Evolutionary conservation across 2,329 filamentous ascomycete species (phyloP).

Genomic region (Gyromitra esculenta): DNA sequence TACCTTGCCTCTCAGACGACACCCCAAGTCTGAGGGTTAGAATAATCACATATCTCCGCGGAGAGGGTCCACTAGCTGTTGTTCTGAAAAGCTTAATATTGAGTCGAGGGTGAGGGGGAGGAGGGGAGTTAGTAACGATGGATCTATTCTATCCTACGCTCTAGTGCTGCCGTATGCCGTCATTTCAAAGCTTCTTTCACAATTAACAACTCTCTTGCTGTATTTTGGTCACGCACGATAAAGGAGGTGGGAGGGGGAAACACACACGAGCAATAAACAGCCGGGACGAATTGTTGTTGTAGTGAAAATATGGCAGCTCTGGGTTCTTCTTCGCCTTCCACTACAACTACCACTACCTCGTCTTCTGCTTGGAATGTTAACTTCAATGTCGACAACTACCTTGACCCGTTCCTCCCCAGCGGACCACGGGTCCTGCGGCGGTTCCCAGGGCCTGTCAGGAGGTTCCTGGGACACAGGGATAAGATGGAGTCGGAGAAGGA

Average conservation of each 20-base stretch:
- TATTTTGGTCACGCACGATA: too few relatives aligned
- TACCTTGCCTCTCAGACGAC: slow-evolving; percentile 18
- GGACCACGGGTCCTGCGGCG: slow-evolving; percentile 68
- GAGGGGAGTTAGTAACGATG: not conserved
- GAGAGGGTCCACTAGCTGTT: not conserved
- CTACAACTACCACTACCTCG: too few relatives aligned
- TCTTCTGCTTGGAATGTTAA: slow-evolving; percentile 61
- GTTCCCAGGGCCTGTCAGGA: slow-evolving; percentile 73
- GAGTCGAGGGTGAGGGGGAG: not conserved
- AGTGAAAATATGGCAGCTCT: not conserved
- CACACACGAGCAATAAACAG: too few relatives aligned
- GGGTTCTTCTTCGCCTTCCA: not conserved
- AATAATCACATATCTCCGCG: slow-evolving; percentile 42
- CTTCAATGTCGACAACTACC: slow-evolving; percentile 79
- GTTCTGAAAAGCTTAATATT: slow-evolving; percentile 6
- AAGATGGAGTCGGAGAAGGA: slow-evolving; percentile 59
- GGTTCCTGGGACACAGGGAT: slow-evolving; percentile 73
- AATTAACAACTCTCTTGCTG: not conserved
- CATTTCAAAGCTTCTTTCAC: not conserved
- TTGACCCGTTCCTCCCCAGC: slow-evolving; percentile 75
- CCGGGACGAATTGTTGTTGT: not conserved
- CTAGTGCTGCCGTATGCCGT: slow-evolving; percentile 1
- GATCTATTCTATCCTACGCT: not conserved
- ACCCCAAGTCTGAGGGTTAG: slow-evolving; percentile 11
- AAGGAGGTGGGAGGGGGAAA: too few relatives aligned